Conservation (phyloP, 805 yeast genomes). For the Candida krabiensis region DNA sequence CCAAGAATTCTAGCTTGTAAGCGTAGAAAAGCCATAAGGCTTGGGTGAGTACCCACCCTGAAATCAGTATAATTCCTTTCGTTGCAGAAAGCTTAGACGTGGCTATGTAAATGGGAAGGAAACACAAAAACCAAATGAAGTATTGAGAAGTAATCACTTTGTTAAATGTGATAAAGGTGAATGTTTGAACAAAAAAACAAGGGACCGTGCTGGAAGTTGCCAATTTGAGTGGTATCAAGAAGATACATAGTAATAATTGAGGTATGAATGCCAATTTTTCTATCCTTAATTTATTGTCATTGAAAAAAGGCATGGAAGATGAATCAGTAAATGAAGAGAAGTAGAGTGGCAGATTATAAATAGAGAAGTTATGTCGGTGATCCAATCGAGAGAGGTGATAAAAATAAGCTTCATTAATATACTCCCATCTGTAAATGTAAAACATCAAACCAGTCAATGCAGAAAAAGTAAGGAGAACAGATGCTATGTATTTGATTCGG, state of each 20-base stretch:
- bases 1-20: conserved; percentile 77
- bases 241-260: conserved; percentile 61
- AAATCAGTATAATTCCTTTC: conserved; percentile 43
- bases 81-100: conserved; percentile 37
- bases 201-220: conserved; percentile 42
- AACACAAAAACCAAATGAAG: conserved; percentile 89
- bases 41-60: conserved; percentile 70
- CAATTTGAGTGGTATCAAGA: conserved; percentile 56
- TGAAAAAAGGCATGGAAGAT: conserved; percentile 14
- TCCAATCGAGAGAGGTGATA: conserved; percentile 84
- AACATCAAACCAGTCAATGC: conserved; percentile 62
- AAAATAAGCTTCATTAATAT: conserved; percentile 71
- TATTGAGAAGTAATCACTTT: conserved; percentile 93
- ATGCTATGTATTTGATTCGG: conserved; percentile 41
- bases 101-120: conserved; percentile 72
- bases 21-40: conserved; percentile 79
- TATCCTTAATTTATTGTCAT: conserved; percentile 13
- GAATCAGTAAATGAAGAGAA: conserved; percentile 45
- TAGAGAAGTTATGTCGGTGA: conserved; percentile 92
- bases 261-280: conserved; percentile 75
- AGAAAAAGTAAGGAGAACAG: conserved; percentile 44
- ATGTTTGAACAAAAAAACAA: conserved; percentile 72
- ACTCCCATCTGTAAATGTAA: conserved; percentile 68
- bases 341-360: conserved; percentile 76
- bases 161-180: conserved; percentile 74